phyloP scores from a whole-genome alignment of 441 rosid genomes.

The Gossypium lobatum region DNA sequence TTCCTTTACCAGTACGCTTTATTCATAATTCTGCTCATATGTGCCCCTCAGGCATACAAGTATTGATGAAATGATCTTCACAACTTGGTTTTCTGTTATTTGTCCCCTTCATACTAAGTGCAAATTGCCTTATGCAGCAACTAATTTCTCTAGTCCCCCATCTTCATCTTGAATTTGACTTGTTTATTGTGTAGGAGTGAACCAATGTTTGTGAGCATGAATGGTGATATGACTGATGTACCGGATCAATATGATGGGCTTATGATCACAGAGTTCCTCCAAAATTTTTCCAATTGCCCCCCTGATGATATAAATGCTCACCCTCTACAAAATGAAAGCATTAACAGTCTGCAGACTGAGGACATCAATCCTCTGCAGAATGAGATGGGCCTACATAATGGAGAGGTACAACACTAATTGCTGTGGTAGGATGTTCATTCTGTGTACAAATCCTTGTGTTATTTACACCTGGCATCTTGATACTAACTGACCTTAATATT shows the following conservation, averaged over 20 bases:
- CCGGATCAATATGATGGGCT: conserved; percentile 68
- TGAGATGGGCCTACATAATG: conserved; percentile 49
- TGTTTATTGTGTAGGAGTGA: conserved; percentile 47
- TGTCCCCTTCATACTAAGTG: neutral
- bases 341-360: conserved; percentile 14
- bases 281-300: conserved; percentile 44
- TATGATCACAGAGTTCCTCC: conserved; percentile 60
- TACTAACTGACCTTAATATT: neutral
- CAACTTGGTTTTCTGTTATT: conserved; percentile 3
- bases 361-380: conserved; percentile 29
- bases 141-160: neutral
- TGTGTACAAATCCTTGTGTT: neutral
- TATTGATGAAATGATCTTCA: conserved; percentile 5
- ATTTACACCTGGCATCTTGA: neutral
- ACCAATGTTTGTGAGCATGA: conserved; percentile 36
- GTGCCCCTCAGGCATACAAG: neutral
- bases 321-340: conserved; percentile 18
- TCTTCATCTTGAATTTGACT: conserved; percentile 14
- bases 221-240: conserved; percentile 43
- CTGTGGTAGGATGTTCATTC: conserved; percentile 13
- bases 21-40: neutral
- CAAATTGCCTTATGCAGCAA: neutral
- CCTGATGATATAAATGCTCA: conserved; percentile 41
- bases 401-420: conserved; percentile 52
- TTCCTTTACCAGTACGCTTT: conserved; percentile 9